A percentile compares a stretch with the other conserved stretches of the same genome.
These are phyloP conservation scores for Aureobasidium lini DNA, from an alignment of 2,329 filamentous ascomycete species.

Conservation along the genomic window DNA sequence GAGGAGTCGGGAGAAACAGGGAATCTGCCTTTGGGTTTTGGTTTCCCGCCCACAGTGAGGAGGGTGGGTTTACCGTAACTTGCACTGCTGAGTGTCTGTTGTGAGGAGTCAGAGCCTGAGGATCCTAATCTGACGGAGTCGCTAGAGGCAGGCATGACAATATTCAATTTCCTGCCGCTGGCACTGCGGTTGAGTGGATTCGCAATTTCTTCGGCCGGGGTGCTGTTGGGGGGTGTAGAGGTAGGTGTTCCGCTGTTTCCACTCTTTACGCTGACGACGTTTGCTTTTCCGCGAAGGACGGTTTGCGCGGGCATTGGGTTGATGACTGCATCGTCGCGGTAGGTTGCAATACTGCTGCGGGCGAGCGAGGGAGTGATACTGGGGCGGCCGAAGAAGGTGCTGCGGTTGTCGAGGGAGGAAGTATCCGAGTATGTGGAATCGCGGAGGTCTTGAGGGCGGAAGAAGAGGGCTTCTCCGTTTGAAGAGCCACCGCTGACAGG, in stretches of 20 bases:
- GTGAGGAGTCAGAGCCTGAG: conserved; percentile 24
- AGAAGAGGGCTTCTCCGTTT: conserved; percentile 74
- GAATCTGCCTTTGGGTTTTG: conserved; percentile 25
- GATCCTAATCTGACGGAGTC: conserved; percentile 17
- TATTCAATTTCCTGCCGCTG: conserved; percentile 19
- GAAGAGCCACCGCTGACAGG: conserved; percentile 45
- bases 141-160: conserved; percentile 35
- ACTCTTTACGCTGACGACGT: conserved; percentile 86
- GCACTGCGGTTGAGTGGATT: conserved; percentile 16
- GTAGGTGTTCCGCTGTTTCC: conserved; percentile 48
- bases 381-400: conserved; percentile 35
- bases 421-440: conserved; percentile 84
- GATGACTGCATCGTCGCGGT: conserved; percentile 82
- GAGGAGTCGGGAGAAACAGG: conserved; percentile 20
- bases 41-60: conserved; percentile 35
- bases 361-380: conserved; percentile 44
- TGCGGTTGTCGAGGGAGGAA: conserved; percentile 44
- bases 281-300: conserved; percentile 78
- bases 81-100: conserved; percentile 30
- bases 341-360: conserved; percentile 67
- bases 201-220: conserved; percentile 47
- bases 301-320: conserved; percentile 74
- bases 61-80: conserved; percentile 38
- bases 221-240: conserved; percentile 25
- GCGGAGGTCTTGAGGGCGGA: conserved; percentile 81